phyloP scores from a whole-genome alignment of 768 basidiomycete genomes.

The Leccinum sublutescens region DNA sequence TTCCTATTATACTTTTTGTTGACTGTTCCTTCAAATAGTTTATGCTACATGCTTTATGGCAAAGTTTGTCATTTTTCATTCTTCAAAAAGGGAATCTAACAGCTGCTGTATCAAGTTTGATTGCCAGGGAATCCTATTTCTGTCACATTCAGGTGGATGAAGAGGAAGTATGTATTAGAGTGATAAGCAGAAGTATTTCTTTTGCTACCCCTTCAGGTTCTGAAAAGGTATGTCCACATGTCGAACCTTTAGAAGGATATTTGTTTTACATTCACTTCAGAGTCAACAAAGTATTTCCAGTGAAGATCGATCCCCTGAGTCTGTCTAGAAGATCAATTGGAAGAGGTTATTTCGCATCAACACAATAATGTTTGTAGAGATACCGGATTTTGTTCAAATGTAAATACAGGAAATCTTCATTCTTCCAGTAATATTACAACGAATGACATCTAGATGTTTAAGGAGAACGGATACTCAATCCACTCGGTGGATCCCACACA shows the following conservation, averaged over 20 bases:
- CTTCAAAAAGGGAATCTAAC: background rate
- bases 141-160: background rate
- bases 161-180: background rate
- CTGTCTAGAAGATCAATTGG: background rate
- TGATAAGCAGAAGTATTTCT: background rate
- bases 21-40: conserved; percentile 11
- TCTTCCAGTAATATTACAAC: background rate
- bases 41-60: conserved; percentile 30
- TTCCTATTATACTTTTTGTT: background rate
- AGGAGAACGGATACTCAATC: conserved; percentile 17
- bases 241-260: background rate
- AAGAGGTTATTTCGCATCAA: background rate
- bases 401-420: too few relatives aligned
- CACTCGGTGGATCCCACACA: conserved; percentile 72
- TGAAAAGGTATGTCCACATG: conserved; percentile 2
- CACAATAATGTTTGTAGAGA: background rate
- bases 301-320: background rate
- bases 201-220: conserved; percentile 3
- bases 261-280: conserved; percentile 1
- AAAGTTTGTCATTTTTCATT: conserved; percentile 17
- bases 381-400: too few relatives aligned
- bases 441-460: background rate
- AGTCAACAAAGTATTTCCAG: background rate
- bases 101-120: conserved; percentile 10
- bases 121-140: conserved; percentile 31